Base-by-base conservation (phyloP, 2,329 filamentous ascomycete genomes). In the Botryotinia narcissicola region DNA sequence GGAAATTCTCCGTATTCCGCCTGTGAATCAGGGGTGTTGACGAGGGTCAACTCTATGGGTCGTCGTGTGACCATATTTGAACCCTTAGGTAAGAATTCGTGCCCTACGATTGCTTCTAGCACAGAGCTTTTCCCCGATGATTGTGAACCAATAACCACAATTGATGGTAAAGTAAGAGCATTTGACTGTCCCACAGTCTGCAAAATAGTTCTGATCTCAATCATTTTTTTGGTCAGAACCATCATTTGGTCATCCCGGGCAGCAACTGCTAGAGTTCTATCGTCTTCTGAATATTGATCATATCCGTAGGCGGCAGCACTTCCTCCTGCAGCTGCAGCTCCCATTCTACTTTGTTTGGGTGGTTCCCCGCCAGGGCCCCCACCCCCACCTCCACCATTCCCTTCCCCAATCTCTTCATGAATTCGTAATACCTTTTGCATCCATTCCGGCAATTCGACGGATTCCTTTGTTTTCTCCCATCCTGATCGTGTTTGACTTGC, bases 191-290 rank as follows among this genome's bases (percentile, higher is more conserved):
- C 97, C 64, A 99, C 93, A 40, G 91, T 93, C 80, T 97, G 93
- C 37, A 99, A 86, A 73, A 99, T 93, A 77, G 91, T 95, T 77
- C 97, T 88, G 73, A 99, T 98, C 85, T 99, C 96, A 80, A 99
- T 99, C 96, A 99, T 99, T 84, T 98, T 98, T 85, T 96, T 95
- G 2, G 97, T 99, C 80, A 99, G 86, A 78, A 98, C 87, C 96
- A 99, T 99, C 95, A 99, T 99, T 83, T 99, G 96, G 81, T 99
- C 96, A 79, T 99, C 96, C 79, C 90, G 90, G 29, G 94, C 93
- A 67, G 88, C 86, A 80, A 92, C 90, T 73, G 91, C 89, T 32
- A 84, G 86, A 14, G 86, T 85, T 72, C 90, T 86, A 76, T 91
- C 89, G 51, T 95, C 89, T 51, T 92, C 89, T 5, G 86, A 83